Evolutionary conservation across 2,329 filamentous ascomycete species (phyloP), one percentile per base, ranked within the genome.

Genomic region (Chaetomium strumarium): DNA sequence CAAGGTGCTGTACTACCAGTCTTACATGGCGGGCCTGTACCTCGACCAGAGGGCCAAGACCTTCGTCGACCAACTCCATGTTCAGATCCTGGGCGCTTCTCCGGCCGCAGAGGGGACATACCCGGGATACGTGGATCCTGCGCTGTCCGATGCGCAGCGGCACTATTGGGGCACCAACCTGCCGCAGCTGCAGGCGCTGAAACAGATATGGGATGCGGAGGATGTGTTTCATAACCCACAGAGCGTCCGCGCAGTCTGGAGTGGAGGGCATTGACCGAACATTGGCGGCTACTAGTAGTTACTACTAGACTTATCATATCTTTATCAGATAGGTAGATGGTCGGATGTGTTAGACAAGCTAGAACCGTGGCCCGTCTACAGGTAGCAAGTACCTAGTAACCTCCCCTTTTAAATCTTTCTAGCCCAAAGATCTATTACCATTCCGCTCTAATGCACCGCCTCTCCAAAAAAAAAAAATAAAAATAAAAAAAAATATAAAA

Each of bases 1-100:
- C 69, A 80, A 80, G 57, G 60, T 84, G 38, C 77, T 85, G 67
- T 84, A 82, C 68, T 76, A 82, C 62, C 80, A 86, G 62, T 78
- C 76, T 0, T 85, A 85, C 61, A 79, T 73, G 9, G 62, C 85
- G 41, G 78, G 76, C 16, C 59, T 80, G 0, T 67, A 72, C 0
- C 66, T 83, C 13, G 71, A 69, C 1, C 56, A 69, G n/a, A 69
- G 66, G 12, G 79, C 76, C 2, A 73, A 69, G 50, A 59, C 67
- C 1, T 84, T 84, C 49, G 63, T 84, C 37, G 67, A 70, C 14
- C 75, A 74, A 6, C 68, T 85, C 42, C 75, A 81, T 61, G 12
- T 69, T 60, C 29, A 71, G 30, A 38, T 69, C 12, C 52, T 80
- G 36, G 62, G 64, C 5, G 65, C 70, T 5, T 68, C 71, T 11